Conservation (phyloP, 495 filamentous ascomycete genomes). For the Podospora appendiculata region DNA sequence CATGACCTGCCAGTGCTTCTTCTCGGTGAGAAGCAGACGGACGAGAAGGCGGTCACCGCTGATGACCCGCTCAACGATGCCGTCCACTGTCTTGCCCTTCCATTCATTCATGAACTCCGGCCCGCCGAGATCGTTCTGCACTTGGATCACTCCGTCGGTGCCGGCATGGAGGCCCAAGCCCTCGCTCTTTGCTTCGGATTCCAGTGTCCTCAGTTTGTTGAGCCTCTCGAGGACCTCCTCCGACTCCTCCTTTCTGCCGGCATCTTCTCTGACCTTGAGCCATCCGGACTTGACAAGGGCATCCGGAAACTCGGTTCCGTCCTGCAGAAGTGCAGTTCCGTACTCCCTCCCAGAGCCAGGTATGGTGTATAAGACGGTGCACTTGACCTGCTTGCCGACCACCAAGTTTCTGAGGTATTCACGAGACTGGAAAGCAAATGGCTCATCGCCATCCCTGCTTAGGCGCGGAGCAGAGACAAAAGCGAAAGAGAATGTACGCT, state of each 20-base stretch:
- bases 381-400: conserved; percentile 82
- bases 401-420: conserved; percentile 78
- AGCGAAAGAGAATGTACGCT: conserved; percentile 80
- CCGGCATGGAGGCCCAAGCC: conserved; percentile 71
- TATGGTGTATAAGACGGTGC: conserved; percentile 71
- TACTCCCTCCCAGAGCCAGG: conserved; percentile 84
- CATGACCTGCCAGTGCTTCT: conserved; percentile 73
- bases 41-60: conserved; percentile 83
- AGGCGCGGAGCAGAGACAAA: conserved; percentile 84
- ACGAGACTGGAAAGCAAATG: conserved; percentile 84
- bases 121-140: conserved; percentile 68
- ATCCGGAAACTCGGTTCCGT: conserved; percentile 70
- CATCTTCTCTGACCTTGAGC: conserved; percentile 87
- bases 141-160: conserved; percentile 55
- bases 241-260: conserved; percentile 75
- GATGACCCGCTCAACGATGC: conserved; percentile 74
- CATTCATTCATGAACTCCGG: conserved; percentile 67
- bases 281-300: conserved; percentile 76
- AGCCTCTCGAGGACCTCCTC: conserved; percentile 62
- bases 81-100: conserved; percentile 72
- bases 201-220: conserved; percentile 67
- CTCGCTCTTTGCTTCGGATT: conserved; percentile 70
- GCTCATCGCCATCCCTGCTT: conserved; percentile 84
- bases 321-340: conserved; percentile 65
- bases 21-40: conserved; percentile 67